Base-by-base conservation (phyloP, 1,284 basidiomycete species). In the Cystobasidiaceae sp. region DNA sequence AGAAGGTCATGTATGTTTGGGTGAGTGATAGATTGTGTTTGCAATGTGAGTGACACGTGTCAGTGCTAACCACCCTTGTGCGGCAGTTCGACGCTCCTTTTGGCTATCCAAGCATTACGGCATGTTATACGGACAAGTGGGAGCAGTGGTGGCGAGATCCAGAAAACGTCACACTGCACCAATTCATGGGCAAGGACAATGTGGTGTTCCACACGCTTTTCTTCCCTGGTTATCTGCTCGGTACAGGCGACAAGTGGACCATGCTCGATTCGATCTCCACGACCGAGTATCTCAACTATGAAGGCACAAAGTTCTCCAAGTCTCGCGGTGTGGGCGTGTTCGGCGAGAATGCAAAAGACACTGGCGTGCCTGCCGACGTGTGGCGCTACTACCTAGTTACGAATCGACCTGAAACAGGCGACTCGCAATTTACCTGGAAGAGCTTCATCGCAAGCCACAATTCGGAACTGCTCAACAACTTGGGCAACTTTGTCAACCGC, bases 231-330 rank as follows among this genome's bases (percentile, higher is more conserved):
- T 86, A 93, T 69, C 84, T 93, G 72, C 79, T 97, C 70, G 96
- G 86, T 8, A 93, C 96, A 72, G 89, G 89, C 30, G 85, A 92
- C 55, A 80, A 86, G 65, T 99, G 96, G 94, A 97, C 94, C 34
- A 91, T 82, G 77, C 82, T 98, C 4, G 89, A 97, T 78, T 93
- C 97, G 79, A 81, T 99, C 67, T 96, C 91, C 27, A 92, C 92
- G 5, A 97, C 96, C 93, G 93, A 99, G 77, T 98, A 96, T 77
- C 82, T 99, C 66, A 97, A 97, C 76, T 99, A 98, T 77, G 96
- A 98, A 78, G 91, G 91, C 61, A 94, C 93, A 57, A 99, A 99
- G 77, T 99, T 99, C 82, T 96, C 91, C 63, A 99, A 99, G 80
- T 93, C 91, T 73, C 86, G 90, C 71, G 93, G 93, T 72, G 87